A percentile compares a stretch with the other conserved stretches of the same genome.
Conservation (phyloP, 257 asterid genomes). For the Solanum ossicruentum region DNA sequence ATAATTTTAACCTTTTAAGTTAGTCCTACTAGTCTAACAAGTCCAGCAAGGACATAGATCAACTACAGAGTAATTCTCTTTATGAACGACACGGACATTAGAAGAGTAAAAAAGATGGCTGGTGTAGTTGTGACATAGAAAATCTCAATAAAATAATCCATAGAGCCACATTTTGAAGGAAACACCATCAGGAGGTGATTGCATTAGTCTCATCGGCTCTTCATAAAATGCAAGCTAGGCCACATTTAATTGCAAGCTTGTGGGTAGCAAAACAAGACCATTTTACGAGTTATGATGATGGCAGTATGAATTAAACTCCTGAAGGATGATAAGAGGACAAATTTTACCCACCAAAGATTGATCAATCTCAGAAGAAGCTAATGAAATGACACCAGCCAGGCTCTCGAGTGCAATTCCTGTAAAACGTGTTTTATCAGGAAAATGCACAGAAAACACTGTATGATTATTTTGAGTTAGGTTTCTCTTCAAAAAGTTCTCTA, state of each 20-base stretch:
- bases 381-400: slow-evolving; percentile 72
- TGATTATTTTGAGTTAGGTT: neutral
- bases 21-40: neutral
- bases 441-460: neutral
- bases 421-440: neutral
- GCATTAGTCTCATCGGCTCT: neutral
- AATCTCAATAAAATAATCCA: neutral
- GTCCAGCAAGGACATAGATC: neutral
- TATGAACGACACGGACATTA: neutral
- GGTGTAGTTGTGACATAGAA: neutral
- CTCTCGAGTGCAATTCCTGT: slow-evolving; percentile 88
- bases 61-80: neutral
- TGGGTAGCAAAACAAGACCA: neutral
- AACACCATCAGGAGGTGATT: neutral
- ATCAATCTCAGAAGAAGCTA: slow-evolving; percentile 71
- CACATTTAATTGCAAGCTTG: neutral
- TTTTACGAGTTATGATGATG: neutral
- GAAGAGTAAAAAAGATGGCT: neutral
- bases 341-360: slow-evolving; percentile 56
- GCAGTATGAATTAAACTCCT: neutral
- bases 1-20: neutral
- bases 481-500: neutral
- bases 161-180: neutral
- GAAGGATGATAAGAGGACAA: neutral
- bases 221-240: neutral